phyloP scores from a whole-genome alignment of 768 basidiomycete species.

The Hirschioporus abietinus region DNA sequence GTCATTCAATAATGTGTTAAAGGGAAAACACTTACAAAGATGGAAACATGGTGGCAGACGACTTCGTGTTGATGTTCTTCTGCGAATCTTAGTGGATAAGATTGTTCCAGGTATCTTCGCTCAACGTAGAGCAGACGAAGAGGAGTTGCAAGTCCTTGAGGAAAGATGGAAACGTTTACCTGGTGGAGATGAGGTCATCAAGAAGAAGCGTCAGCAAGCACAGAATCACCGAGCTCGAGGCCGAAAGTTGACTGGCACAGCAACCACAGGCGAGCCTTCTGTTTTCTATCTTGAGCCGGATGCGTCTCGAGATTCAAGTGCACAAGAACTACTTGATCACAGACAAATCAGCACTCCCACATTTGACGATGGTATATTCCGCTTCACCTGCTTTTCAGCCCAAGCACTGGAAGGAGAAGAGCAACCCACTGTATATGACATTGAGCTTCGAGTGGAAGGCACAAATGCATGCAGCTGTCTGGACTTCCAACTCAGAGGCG shows the following conservation, averaged over 20 bases:
- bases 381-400: neutral
- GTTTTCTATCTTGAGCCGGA: neutral
- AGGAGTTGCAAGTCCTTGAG: neutral
- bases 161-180: neutral
- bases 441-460: neutral
- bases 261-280: neutral
- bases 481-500: neutral
- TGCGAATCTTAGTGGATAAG: constrained; percentile 13
- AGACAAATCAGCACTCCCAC: neutral
- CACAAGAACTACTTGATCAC: neutral
- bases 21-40: constrained; percentile 24
- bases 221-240: too few species aligned
- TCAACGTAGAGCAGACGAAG: constrained; percentile 1
- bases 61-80: constrained; percentile 26
- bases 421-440: neutral
- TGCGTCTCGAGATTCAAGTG: neutral
- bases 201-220: too few species aligned
- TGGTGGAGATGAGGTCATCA: neutral
- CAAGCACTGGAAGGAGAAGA: neutral
- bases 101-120: constrained; percentile 21
- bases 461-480: neutral
- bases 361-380: too few species aligned
- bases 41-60: constrained; percentile 24
- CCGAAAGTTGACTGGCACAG: neutral
- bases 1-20: constrained; percentile 32